These are phyloP conservation scores for Coemansia sp. DNA, from an alignment of 192 early-diverging fungal species.

Conservation along the genomic window DNA sequence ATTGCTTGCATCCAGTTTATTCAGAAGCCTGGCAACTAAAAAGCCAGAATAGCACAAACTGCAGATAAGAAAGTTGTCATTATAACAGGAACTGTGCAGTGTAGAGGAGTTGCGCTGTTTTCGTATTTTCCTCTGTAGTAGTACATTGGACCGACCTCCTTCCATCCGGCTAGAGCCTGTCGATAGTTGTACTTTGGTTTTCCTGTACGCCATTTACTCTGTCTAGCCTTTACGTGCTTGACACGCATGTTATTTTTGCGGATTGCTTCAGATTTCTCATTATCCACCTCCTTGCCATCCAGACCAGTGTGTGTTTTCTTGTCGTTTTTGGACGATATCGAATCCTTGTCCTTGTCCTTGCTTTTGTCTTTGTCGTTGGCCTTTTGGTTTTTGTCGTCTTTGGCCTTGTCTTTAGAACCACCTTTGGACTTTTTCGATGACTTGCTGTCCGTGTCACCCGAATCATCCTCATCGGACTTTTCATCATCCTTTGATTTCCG, in stretches of 20 bases:
- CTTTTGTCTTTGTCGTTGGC: conserved; percentile 12
- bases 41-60: neutral
- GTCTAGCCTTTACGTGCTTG: conserved; percentile 43
- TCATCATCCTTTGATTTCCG: too few species aligned
- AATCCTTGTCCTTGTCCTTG: conserved; percentile 11
- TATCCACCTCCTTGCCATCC: conserved; percentile 36
- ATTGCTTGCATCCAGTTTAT: too few species aligned
- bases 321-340: conserved; percentile 15
- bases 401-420: conserved; percentile 8
- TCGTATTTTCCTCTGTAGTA: conserved; percentile 50
- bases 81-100: neutral
- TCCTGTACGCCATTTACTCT: conserved; percentile 47
- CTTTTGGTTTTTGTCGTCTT: too few species aligned
- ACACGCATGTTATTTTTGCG: conserved; percentile 34
- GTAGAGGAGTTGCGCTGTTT: conserved; percentile 15
- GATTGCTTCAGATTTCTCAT: conserved; percentile 4
- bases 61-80: neutral
- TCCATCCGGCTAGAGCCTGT: conserved; percentile 44
- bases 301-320: conserved; percentile 50
- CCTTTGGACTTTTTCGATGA: conserved; percentile 9
- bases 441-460: conserved; percentile 7
- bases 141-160: conserved; percentile 46
- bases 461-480: neutral
- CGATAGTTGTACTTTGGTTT: conserved; percentile 48
- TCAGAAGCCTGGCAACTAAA: too few species aligned